phyloP scores from a whole-genome alignment of 1,139 yeast species.

The Wickerhamiella pararugosa region DNA sequence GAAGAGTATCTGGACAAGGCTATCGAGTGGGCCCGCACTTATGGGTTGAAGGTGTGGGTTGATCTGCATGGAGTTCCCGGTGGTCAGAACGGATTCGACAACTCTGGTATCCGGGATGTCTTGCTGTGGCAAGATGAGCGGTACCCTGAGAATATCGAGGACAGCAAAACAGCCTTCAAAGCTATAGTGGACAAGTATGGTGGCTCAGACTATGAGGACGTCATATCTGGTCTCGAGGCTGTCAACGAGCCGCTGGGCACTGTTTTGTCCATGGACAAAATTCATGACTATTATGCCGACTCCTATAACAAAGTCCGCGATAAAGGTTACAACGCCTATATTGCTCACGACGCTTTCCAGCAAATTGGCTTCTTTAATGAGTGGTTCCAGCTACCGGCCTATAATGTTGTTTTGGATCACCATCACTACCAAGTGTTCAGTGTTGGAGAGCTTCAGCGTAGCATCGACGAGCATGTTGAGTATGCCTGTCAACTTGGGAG shows the following conservation, averaged over 20 bases:
- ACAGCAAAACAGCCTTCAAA: conserved; percentile 36
- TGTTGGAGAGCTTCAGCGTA: conserved; percentile 38
- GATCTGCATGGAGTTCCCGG: conserved; percentile 94
- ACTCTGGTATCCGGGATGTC: conserved; percentile 66
- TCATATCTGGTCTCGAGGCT: conserved; percentile 66
- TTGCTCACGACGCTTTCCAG: conserved; percentile 63
- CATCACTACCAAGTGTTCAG: conserved; percentile 83
- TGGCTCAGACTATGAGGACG: conserved; percentile 41
- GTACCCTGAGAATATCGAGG: conserved; percentile 27
- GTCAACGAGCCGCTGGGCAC: conserved; percentile 76
- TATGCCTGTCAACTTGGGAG: conserved; percentile 50
- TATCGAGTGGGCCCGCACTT: conserved; percentile 50
- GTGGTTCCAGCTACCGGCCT: conserved; percentile 29
- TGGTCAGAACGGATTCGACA: conserved; percentile 89
- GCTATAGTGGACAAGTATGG: conserved; percentile 48
- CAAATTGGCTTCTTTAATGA: conserved; percentile 46
- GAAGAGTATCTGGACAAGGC: conserved; percentile 56
- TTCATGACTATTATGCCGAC: conserved; percentile 37
- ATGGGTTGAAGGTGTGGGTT: conserved; percentile 64
- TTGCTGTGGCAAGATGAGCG: conserved; percentile 23
- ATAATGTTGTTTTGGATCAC: conserved; percentile 66
- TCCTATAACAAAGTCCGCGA: conserved; percentile 39
- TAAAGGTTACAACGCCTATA: conserved; percentile 35
- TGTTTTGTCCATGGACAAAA: conserved; percentile 37
- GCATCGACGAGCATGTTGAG: conserved; percentile 43